phyloP scores from a whole-genome alignment of 129 eudicot genomes.

The Oenanthe sinensis region DNA sequence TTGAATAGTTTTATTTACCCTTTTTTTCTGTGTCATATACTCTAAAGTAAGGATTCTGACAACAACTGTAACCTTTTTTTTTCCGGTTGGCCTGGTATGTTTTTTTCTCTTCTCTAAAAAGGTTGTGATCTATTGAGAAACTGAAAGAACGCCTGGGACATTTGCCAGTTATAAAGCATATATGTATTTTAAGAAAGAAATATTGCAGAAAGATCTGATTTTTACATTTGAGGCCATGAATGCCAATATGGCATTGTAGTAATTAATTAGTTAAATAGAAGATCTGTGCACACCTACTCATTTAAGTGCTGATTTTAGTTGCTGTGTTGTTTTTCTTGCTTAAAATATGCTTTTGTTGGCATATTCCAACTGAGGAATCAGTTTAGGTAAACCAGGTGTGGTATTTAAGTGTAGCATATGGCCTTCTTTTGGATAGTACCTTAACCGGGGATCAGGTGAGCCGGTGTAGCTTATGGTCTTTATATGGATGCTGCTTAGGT shows the following conservation, averaged over 20 bases:
- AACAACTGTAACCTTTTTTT: not conserved
- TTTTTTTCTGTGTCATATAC: not conserved
- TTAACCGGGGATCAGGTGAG: not conserved
- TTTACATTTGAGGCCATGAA: not conserved
- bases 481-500: not conserved
- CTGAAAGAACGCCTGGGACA: not conserved
- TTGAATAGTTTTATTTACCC: constrained; percentile 1
- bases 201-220: not conserved
- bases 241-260: not conserved
- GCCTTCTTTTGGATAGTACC: not conserved
- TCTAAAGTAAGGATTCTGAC: not conserved
- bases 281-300: not conserved
- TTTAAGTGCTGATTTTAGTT: not conserved
- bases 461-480: not conserved
- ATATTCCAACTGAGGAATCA: not conserved
- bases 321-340: not conserved
- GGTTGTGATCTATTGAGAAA: not conserved
- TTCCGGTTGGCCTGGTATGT: not conserved
- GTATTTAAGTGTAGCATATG: not conserved
- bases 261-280: not conserved
- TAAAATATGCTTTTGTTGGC: not conserved
- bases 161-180: not conserved
- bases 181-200: not conserved
- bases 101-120: not conserved
- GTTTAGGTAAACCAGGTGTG: not conserved